Evolutionary conservation across 2,329 filamentous ascomycete genomes (phyloP), one percentile per base, ranked within the genome.

Genomic region (Chrysosporium keratinophilum): DNA sequence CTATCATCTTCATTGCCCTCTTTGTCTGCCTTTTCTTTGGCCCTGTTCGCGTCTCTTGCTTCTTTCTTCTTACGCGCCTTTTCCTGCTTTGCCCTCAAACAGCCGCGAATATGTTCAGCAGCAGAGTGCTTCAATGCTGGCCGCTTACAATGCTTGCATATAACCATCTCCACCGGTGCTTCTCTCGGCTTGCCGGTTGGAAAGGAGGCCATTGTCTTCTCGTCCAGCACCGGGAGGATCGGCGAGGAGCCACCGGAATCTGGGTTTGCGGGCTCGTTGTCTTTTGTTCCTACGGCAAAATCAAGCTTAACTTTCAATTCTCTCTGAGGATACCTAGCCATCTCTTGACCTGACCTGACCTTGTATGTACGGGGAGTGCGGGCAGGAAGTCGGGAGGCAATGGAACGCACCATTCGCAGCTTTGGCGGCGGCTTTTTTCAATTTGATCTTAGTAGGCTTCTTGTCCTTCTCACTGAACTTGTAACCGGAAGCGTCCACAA

Each of bases 141-240:
- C 63, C 94, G 90, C 71, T 93, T 95, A 74, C 91, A 98, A 67
- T 94, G 88, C 67, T 93, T 96, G 78, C 91, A 98, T 60, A 85
- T 78, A 49, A 93, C 83, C 9, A 88, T 78, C 58, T 95, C 88
- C 10, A 86, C 80, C 54, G 76, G 77, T 64, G 95, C 90, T 62
- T 89, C 84, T 60, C 95, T 78, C 0, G 89, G 88, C 55, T 85
- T 82, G 57, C 88, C 88, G 45, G 84, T 90, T 3, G 82, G 77
- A 68, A 96, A 96, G 3, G 86, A 86, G 56, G 88, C 82, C 61
- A 86, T 80, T 12, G 87, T 82, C 57, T 76, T 80, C 56, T 89
- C 83, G 62, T 94, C 87, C 50, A 95, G 78, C 51, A 81, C 67
- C 4, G 72, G 72, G n/a, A 74, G 64, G 19, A 71, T 69, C 2